Evolutionary conservation across 129 eudicot genomes (phyloP).

Genomic region (Ambrosia artemisiifolia): DNA sequence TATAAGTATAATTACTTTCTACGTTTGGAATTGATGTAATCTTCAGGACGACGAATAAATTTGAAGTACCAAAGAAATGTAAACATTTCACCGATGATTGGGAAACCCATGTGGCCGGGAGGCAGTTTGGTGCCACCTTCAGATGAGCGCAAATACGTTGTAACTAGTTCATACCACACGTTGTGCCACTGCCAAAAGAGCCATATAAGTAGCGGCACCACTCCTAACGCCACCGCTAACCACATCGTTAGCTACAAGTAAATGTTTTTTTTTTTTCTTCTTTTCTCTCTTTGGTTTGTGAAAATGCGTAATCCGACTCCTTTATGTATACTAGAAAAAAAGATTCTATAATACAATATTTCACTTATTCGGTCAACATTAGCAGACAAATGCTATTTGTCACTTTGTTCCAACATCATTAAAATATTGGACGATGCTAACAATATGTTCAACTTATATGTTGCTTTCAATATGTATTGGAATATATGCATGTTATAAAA

Average conservation of each 20-base stretch:
- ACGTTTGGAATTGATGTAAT: slow-evolving; percentile 48
- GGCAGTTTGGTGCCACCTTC: slow-evolving; percentile 35
- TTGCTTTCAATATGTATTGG: not conserved
- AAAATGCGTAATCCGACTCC: not conserved
- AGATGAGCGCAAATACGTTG: slow-evolving; percentile 10
- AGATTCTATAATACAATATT: slow-evolving; percentile 11
- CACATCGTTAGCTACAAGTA: slow-evolving; percentile 9
- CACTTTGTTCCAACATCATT: not conserved
- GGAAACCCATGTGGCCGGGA: slow-evolving; percentile 65
- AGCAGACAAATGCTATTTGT: slow-evolving; percentile 1
- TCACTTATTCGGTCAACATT: slow-evolving; percentile 7
- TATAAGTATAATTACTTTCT: slow-evolving; percentile 24
- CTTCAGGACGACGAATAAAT: slow-evolving; percentile 47
- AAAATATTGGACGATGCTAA: not conserved
- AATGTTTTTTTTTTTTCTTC: not conserved
- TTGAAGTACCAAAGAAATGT: slow-evolving; percentile 61
- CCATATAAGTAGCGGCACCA: slow-evolving; percentile 33
- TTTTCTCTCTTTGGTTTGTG: not conserved
- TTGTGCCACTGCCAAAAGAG: slow-evolving; percentile 62
- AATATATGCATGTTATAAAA: no score
- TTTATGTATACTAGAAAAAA: not conserved
- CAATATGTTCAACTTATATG: not conserved
- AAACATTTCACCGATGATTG: slow-evolving; percentile 51
- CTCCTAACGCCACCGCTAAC: slow-evolving; percentile 29
- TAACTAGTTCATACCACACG: slow-evolving; percentile 27